Evolutionary conservation across 176 grass and related monocot genomes (phyloP).

Genomic region (Phoenix roebelenii): DNA sequence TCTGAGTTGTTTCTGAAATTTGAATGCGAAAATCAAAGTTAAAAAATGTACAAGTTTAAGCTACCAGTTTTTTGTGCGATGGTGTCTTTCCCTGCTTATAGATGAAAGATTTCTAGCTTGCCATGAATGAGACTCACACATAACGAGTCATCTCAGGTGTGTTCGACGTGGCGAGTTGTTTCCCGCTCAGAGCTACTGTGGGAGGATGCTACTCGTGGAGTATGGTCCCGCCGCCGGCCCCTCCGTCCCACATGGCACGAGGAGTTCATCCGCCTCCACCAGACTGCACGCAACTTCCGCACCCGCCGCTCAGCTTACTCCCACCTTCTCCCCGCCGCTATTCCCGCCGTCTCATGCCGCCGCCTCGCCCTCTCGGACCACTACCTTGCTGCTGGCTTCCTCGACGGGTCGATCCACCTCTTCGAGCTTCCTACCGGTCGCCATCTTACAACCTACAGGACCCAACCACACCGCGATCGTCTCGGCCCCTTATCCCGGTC

Average conservation of each 20-base stretch:
- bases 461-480: constrained; percentile 18
- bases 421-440: constrained; percentile 18
- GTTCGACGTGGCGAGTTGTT: constrained; percentile 22
- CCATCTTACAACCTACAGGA: constrained; percentile 8
- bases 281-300: constrained; percentile 26
- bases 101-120: too few species aligned
- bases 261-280: constrained; percentile 29
- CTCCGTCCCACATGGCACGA: constrained; percentile 19
- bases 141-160: constrained; percentile 5
- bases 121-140: too few species aligned
- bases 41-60: too few species aligned
- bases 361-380: constrained; percentile 24
- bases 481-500: constrained; percentile 28
- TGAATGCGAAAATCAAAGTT: too few species aligned
- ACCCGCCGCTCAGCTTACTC: constrained; percentile 22
- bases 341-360: constrained; percentile 18
- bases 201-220: constrained; percentile 14
- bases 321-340: constrained; percentile 2
- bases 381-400: constrained; percentile 23
- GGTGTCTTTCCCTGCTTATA: too few species aligned
- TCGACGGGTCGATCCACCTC: constrained; percentile 27
- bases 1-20: too few species aligned
- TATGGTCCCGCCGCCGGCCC: constrained; percentile 17
- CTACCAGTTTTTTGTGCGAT: too few species aligned
- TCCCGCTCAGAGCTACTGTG: constrained; percentile 30